phyloP scores from a whole-genome alignment of 805 yeast genomes.

The Starmerella apis region DNA sequence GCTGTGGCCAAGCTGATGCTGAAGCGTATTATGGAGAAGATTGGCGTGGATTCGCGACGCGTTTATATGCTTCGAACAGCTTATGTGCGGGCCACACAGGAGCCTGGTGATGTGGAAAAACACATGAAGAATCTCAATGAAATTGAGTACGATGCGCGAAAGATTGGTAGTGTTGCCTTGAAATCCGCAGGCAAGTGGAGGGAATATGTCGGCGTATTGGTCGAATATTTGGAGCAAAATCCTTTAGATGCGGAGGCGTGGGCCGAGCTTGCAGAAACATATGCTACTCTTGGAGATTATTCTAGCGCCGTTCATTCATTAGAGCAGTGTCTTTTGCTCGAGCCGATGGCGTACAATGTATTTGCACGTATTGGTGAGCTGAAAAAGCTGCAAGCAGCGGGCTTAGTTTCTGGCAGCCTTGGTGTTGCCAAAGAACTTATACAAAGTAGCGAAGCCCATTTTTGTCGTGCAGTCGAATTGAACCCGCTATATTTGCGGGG shows the following conservation, averaged over 20 bases:
- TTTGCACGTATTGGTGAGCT: conserved; percentile 56
- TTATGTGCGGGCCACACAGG: conserved; percentile 47
- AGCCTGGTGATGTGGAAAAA: conserved; percentile 32
- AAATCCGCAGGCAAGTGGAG: conserved; percentile 28
- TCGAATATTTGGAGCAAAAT: conserved; percentile 45
- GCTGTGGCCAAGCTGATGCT: conserved; percentile 58
- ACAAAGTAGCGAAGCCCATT: conserved; percentile 35
- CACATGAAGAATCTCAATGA: conserved; percentile 28
- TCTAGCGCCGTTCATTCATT: conserved; percentile 56
- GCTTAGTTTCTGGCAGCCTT: conserved; percentile 16
- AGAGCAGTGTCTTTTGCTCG: conserved; percentile 57
- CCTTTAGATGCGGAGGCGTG: conserved; percentile 72
- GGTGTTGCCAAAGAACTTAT: conserved; percentile 22
- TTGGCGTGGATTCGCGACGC: conserved; percentile 48
- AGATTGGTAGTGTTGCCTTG: conserved; percentile 30
- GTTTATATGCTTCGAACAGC: conserved; percentile 45
- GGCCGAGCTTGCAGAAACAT: conserved; percentile 66
- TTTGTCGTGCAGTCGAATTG: conserved; percentile 64
- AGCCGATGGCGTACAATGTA: conserved; percentile 60
- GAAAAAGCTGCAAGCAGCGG: conserved; percentile 24
- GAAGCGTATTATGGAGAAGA: conserved; percentile 56
- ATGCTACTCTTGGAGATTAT: conserved; percentile 48
- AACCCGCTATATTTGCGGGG: conserved; percentile 58
- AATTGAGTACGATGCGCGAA: conserved; percentile 25
- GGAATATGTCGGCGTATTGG: conserved; percentile 47